Evolutionary conservation across 208 protist genomes (phyloP).

Genomic region (Wallacemonas collosoma): DNA sequence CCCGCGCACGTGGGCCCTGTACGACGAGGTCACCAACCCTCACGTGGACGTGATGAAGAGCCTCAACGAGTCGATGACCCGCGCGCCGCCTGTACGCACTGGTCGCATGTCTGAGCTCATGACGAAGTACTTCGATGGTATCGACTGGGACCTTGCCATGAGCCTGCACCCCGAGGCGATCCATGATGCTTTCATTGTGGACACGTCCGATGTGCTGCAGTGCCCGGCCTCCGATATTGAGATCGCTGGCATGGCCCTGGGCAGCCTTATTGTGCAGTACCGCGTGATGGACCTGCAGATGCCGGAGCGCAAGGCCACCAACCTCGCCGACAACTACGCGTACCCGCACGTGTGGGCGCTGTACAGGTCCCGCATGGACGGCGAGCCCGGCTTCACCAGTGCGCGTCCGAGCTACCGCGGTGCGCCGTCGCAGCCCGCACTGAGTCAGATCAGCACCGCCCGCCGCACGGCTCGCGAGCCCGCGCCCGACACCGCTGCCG

Average conservation of each 20-base stretch:
- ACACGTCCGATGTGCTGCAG: conserved; percentile 43
- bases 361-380: conserved; percentile 34
- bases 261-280: conserved; percentile 48
- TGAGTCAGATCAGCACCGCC: conserved; percentile 4
- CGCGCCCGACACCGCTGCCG: conserved; percentile 19
- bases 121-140: conserved; percentile 47
- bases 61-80: conserved; percentile 8
- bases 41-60: conserved; percentile 24
- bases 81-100: background rate
- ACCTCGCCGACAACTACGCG: conserved; percentile 37
- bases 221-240: conserved; percentile 22
- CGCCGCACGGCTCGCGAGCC: background rate
- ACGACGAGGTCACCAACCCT: conserved; percentile 23
- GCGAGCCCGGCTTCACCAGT: background rate
- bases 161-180: conserved; percentile 24
- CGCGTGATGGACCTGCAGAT: conserved; percentile 30
- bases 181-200: conserved; percentile 33
- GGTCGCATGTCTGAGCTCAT: conserved; percentile 20
- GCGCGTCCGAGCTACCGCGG: background rate
- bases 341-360: conserved; percentile 59
- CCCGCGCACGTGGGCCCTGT: conserved; percentile 31
- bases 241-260: conserved; percentile 32
- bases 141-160: conserved; percentile 46
- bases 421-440: conserved; percentile 13
- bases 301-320: conserved; percentile 19